Evolutionary conservation across 192 early-diverging fungal species (phyloP).

Genomic region (Rhizophlyctis rosea): DNA sequence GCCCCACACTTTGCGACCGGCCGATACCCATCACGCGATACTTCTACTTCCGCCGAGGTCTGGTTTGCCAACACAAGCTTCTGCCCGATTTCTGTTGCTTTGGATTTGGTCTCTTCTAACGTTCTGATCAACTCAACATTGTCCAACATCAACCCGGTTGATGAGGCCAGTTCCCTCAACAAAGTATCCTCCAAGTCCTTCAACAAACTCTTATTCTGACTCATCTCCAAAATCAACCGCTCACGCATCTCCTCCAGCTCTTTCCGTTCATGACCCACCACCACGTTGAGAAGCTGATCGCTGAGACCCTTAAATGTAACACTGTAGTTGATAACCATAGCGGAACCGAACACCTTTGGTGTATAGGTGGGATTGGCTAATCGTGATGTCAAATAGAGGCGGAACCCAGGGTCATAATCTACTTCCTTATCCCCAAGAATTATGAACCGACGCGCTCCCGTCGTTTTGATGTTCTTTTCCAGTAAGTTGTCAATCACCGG

Average conservation of each 20-base stretch:
- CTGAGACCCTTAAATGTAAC: slow-evolving; percentile 61
- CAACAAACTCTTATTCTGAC: slow-evolving; percentile 52
- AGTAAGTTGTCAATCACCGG: slow-evolving; percentile 63
- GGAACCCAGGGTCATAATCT: slow-evolving; percentile 57
- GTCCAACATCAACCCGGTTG: slow-evolving; percentile 61
- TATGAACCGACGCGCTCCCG: slow-evolving; percentile 51
- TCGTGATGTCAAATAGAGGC: slow-evolving; percentile 52
- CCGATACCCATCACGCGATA: slow-evolving; percentile 55
- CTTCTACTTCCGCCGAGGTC: slow-evolving; percentile 58
- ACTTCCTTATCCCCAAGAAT: slow-evolving; percentile 65
- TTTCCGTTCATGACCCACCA: slow-evolving; percentile 55
- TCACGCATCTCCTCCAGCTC: slow-evolving; percentile 61
- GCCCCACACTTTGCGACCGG: slow-evolving; percentile 59
- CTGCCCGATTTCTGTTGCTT: slow-evolving; percentile 59
- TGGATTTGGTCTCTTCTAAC: slow-evolving; percentile 59
- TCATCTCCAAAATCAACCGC: slow-evolving; percentile 55
- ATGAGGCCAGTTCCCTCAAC: slow-evolving; percentile 55
- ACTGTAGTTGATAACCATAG: slow-evolving; percentile 64
- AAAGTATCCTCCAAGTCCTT: slow-evolving; percentile 59
- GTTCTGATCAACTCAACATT: slow-evolving; percentile 60
- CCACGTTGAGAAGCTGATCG: slow-evolving; percentile 62
- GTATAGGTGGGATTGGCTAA: slow-evolving; percentile 58
- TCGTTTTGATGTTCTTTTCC: slow-evolving; percentile 54
- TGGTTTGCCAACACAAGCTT: slow-evolving; percentile 61
- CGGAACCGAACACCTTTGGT: slow-evolving; percentile 58